These are phyloP conservation scores for Chalciporus chontae DNA, from an alignment of 768 basidiomycete species.

Conservation along the genomic window DNA sequence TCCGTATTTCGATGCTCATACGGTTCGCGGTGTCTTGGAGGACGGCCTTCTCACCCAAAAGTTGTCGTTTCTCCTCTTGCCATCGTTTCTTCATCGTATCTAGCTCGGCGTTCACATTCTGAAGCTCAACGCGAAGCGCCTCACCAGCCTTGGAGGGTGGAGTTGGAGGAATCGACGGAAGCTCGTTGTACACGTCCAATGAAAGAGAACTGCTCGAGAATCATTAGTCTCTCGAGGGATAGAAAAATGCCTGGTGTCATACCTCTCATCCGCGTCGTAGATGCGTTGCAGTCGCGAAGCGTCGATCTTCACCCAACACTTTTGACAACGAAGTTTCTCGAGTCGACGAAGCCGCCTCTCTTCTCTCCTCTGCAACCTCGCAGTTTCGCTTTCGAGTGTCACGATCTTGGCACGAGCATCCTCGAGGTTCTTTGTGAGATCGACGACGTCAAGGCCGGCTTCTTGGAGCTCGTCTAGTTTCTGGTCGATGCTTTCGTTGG, in stretches of 20 bases:
- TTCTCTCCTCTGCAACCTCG: constrained; percentile 61
- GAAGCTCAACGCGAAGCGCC: constrained; percentile 55
- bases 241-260: constrained; percentile 1
- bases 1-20: constrained; percentile 58
- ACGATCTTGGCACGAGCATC: constrained; percentile 61
- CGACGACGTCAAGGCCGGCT: constrained; percentile 71
- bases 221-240: neutral
- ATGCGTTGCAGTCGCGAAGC: constrained; percentile 39
- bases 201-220: constrained; percentile 39
- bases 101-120: constrained; percentile 59
- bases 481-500: constrained; percentile 84
- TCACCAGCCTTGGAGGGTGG: constrained; percentile 69
- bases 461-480: constrained; percentile 85
- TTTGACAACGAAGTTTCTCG: constrained; percentile 60
- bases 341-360: constrained; percentile 64
- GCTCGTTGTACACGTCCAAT: constrained; percentile 46
- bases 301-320: constrained; percentile 65
- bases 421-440: constrained; percentile 64
- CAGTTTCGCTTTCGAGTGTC: constrained; percentile 64
- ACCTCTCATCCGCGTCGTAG: constrained; percentile 62
- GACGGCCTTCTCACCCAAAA: constrained; percentile 67
- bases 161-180: constrained; percentile 59
- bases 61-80: constrained; percentile 60
- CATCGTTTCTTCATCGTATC: constrained; percentile 63
- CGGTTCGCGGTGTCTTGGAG: constrained; percentile 70